phyloP scores from a whole-genome alignment of 352 stramenopile genomes.

The Phytophthora pinifolia region DNA sequence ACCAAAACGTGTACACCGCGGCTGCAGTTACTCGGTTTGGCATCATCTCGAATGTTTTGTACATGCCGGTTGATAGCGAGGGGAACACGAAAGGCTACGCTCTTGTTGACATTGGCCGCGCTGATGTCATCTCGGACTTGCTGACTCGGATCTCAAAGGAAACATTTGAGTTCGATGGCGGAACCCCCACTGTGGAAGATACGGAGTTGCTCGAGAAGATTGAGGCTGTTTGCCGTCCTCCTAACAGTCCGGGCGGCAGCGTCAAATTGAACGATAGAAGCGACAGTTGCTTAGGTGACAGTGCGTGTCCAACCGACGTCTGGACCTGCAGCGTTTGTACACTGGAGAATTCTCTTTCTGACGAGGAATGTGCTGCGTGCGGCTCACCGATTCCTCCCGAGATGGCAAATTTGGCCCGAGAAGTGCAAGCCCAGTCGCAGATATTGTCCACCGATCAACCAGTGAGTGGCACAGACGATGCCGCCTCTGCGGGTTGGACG shows the following conservation, averaged over 20 bases:
- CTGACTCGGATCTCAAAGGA: slow-evolving; percentile 46
- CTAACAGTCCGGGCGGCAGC: slow-evolving; percentile 11
- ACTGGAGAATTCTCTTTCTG: slow-evolving; percentile 59
- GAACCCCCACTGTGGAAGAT: slow-evolving; percentile 44
- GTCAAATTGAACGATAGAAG: slow-evolving; percentile 18
- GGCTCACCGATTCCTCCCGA: slow-evolving; percentile 59
- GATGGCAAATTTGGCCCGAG: slow-evolving; percentile 31
- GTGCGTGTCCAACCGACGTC: slow-evolving; percentile 29
- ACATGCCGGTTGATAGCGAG: slow-evolving; percentile 50
- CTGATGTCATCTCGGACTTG: slow-evolving; percentile 62
- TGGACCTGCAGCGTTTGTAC: slow-evolving; percentile 73
- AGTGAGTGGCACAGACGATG: slow-evolving; percentile 1
- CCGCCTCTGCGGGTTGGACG: slow-evolving; percentile 39
- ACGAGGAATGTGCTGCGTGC: slow-evolving; percentile 65
- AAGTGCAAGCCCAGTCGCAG: slow-evolving; percentile 25
- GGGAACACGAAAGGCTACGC: slow-evolving; percentile 59
- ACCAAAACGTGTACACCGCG: slow-evolving; percentile 74
- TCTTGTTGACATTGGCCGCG: slow-evolving; percentile 64
- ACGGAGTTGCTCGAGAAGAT: slow-evolving; percentile 39
- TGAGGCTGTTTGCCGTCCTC: slow-evolving; percentile 20
- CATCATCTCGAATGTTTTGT: slow-evolving; percentile 58
- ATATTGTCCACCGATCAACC: slow-evolving; percentile 5
- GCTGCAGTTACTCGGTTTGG: slow-evolving; percentile 62
- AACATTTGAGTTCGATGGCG: slow-evolving; percentile 64
- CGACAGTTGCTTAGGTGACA: slow-evolving; percentile 12